Evolutionary conservation across 1,284 basidiomycete genomes (phyloP).

Genomic region (Boletus hoseneyae): DNA sequence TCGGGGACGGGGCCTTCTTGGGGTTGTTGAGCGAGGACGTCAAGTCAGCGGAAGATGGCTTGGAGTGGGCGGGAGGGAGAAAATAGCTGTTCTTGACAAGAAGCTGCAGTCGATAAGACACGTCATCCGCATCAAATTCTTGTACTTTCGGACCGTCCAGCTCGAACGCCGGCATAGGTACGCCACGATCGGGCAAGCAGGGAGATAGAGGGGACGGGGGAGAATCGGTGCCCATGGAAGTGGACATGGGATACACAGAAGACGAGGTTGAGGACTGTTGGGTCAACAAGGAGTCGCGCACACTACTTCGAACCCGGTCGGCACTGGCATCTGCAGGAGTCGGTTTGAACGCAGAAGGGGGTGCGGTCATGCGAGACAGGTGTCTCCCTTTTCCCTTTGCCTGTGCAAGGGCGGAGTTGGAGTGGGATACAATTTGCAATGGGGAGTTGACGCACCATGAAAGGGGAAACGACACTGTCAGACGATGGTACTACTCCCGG

Average conservation of each 20-base stretch:
- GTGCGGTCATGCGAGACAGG: conserved; percentile 27
- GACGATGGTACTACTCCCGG: conserved; percentile 8
- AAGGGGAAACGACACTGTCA: conserved; percentile 15
- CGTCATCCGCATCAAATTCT: conserved; percentile 72
- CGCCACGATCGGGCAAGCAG: conserved; percentile 41
- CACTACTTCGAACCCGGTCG: conserved; percentile 31
- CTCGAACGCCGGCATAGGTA: conserved; percentile 46
- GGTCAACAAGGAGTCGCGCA: conserved; percentile 50
- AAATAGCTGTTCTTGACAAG: conserved; percentile 83
- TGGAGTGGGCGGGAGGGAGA: conserved; percentile 77
- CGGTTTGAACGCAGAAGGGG: conserved; percentile 34
- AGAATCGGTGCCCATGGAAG: conserved; percentile 52
- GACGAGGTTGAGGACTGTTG: conserved; percentile 60
- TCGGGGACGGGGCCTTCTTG: conserved; percentile 48
- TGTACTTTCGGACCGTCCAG: conserved; percentile 43
- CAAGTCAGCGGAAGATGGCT: conserved; percentile 65
- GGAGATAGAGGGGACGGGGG: conserved; percentile 56
- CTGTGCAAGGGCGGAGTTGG: conserved; percentile 20
- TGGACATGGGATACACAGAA: conserved; percentile 72
- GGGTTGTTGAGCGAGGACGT: conserved; percentile 37
- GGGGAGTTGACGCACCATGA: conserved; percentile 19
- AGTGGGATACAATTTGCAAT: conserved; percentile 14
- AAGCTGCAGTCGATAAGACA: conserved; percentile 73
- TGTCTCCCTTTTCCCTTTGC: conserved; percentile 29
- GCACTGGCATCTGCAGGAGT: conserved; percentile 20